These are phyloP conservation scores for Sphagnum fallax DNA, from an alignment of 228 moss, liverwort and hornwort species.

Conservation along the genomic window DNA sequence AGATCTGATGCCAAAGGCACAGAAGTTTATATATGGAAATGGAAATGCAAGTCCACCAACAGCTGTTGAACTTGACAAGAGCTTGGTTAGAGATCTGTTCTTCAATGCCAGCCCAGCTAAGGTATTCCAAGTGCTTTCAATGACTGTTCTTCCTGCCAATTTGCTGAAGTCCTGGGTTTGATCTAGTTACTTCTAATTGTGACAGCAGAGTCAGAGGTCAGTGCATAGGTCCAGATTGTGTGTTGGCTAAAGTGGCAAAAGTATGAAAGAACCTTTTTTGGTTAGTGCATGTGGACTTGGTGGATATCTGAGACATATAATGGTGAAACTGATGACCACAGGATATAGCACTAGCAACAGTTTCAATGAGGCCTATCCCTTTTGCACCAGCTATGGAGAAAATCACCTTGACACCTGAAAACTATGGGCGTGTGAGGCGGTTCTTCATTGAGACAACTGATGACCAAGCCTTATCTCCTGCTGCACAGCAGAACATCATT, in stretches of 20 bases:
- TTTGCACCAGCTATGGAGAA: conserved; percentile 94
- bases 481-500: conserved; percentile 60
- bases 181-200: too few relatives aligned
- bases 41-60: conserved; percentile 66
- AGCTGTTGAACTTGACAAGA: conserved; percentile 74
- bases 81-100: conserved; percentile 67
- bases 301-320: too few relatives aligned
- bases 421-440: conserved; percentile 77
- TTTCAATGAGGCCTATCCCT: conserved; percentile 85
- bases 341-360: conserved; percentile 90
- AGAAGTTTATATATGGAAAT: conserved; percentile 72
- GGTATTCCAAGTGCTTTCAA: conserved; percentile 21
- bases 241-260: too few relatives aligned
- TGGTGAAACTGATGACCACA: conserved; percentile 6
- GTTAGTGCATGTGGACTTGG: too few relatives aligned
- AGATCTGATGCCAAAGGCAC: conserved; percentile 46
- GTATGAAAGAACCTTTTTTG: too few relatives aligned
- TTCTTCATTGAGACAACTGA: conserved; percentile 77
- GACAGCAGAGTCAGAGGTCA: too few relatives aligned
- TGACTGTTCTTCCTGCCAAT: too few relatives aligned
- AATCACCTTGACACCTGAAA: conserved; percentile 61
- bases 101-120: conserved; percentile 84
- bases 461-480: conserved; percentile 68
- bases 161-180: too few relatives aligned
- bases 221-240: too few relatives aligned